Evolutionary conservation across 2,329 filamentous ascomycete genomes (phyloP).

Genomic region (Nemania serpens): DNA sequence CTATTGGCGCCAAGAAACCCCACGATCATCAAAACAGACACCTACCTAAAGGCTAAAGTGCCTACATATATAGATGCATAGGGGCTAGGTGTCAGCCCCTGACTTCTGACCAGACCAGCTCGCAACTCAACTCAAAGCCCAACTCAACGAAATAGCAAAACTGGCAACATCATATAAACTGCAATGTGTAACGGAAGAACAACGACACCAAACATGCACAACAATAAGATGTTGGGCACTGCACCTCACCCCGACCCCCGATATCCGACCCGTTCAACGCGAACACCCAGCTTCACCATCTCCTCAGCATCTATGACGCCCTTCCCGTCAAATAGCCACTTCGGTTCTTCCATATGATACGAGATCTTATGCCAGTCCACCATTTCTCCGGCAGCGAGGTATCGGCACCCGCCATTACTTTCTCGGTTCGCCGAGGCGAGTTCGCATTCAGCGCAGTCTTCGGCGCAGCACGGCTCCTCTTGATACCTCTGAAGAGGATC

Average conservation of each 20-base stretch:
- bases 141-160: background rate
- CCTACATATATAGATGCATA: no score
- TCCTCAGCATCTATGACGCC: slow-evolving; percentile 55
- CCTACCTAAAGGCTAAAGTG: no score
- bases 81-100: no score
- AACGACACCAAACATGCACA: no score
- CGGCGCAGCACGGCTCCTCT: slow-evolving; percentile 50
- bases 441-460: slow-evolving; percentile 56
- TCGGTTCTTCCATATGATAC: slow-evolving; percentile 55
- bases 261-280: slow-evolving; percentile 56
- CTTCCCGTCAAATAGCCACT: slow-evolving; percentile 62
- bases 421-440: slow-evolving; percentile 48
- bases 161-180: background rate
- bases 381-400: slow-evolving; percentile 49
- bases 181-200: background rate
- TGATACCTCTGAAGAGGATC: slow-evolving; percentile 55
- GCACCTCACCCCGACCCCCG: background rate
- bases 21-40: no score
- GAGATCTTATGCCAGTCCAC: slow-evolving; percentile 59
- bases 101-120: background rate
- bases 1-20: background rate
- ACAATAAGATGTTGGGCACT: no score
- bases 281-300: slow-evolving; percentile 56
- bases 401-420: slow-evolving; percentile 10
- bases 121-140: no score